These are phyloP conservation scores for Penstemon barbatus DNA, from an alignment of 257 asterid genomes.

Conservation along the genomic window DNA sequence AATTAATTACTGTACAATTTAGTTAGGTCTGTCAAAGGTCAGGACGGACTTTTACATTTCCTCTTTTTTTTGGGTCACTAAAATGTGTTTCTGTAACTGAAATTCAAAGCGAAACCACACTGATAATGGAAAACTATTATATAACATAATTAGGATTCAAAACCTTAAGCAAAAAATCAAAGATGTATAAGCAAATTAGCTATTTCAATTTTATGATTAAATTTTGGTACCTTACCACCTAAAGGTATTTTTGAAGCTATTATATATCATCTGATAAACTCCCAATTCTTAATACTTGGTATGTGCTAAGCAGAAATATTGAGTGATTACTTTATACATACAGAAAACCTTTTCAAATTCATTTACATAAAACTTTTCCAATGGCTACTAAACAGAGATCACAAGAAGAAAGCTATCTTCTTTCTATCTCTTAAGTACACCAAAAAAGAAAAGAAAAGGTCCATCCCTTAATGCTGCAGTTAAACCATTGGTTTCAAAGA, in stretches of 20 bases:
- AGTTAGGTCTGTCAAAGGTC: too few relatives aligned
- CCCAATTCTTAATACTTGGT: not conserved
- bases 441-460: too few relatives aligned
- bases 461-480: not conserved
- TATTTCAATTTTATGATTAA: not conserved
- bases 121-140: too few relatives aligned
- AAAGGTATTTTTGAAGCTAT: too few relatives aligned
- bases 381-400: not conserved
- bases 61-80: too few relatives aligned
- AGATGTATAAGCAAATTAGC: not conserved
- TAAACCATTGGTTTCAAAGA: not conserved
- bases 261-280: not conserved
- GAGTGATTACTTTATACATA: not conserved
- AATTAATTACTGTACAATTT: too few relatives aligned
- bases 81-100: too few relatives aligned
- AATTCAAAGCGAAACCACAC: too few relatives aligned
- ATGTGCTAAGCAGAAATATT: not conserved
- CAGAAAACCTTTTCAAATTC: constrained; percentile 4
- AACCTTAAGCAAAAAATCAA: too few relatives aligned
- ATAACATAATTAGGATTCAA: too few relatives aligned
- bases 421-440: too few relatives aligned
- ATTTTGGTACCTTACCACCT: constrained; percentile 8
- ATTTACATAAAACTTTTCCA: constrained; percentile 3
- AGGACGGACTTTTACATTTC: too few relatives aligned
- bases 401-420: not conserved